A percentile compares a stretch with the other conserved stretches of the same genome.
These are phyloP conservation scores for Brassica nigra DNA, from an alignment of 345 rosid species.

Conservation along the genomic window DNA sequence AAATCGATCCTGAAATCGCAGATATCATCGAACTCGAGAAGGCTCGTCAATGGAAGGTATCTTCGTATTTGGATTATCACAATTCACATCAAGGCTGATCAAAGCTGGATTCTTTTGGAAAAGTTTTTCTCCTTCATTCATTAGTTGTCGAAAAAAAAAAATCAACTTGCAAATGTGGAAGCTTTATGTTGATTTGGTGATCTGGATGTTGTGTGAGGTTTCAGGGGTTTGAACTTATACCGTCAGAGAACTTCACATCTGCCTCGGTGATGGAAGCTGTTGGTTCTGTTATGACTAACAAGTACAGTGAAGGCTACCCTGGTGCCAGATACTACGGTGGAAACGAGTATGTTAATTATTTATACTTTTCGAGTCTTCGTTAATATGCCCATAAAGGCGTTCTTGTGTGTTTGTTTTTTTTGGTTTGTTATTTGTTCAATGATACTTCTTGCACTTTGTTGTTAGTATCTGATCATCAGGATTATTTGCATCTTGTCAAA, in stretches of 20 bases:
- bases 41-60: conserved; percentile 98
- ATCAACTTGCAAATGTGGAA: neutral
- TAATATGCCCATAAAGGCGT: neutral
- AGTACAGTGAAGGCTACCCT: conserved; percentile 96
- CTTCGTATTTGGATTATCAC: neutral
- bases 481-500: conserved; percentile 8
- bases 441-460: neutral
- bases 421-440: too few relatives aligned
- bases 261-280: conserved; percentile 95
- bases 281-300: conserved; percentile 96
- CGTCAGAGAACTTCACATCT: conserved; percentile 95
- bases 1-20: conserved; percentile 82
- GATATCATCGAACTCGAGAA: conserved; percentile 94
- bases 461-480: conserved; percentile 7
- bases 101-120: neutral
- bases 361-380: neutral
- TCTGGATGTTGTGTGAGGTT: neutral
- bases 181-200: neutral
- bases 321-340: conserved; percentile 98
- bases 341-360: conserved; percentile 62
- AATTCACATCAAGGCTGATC: neutral
- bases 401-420: neutral
- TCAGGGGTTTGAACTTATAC: conserved; percentile 91
- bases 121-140: neutral
- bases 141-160: neutral